Evolutionary conservation across 129 eudicot genomes (phyloP).

Genomic region (Helianthus tuberosus): DNA sequence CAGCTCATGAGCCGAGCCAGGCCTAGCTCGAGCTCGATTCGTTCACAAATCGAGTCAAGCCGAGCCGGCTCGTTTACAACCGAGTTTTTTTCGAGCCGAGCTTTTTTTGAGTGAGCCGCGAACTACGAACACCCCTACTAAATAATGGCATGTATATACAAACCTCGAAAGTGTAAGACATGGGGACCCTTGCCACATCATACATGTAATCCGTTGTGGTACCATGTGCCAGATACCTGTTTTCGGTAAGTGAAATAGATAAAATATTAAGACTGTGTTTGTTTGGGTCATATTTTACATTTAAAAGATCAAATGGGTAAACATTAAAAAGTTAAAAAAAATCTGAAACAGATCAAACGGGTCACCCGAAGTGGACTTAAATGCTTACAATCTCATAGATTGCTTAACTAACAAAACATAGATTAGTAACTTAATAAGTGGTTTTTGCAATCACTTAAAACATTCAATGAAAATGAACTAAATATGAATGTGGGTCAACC

Average conservation of each 20-base stretch:
- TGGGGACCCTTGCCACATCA: conserved; percentile 87
- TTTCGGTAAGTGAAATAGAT: conserved; percentile 10
- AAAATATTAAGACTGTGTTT: background rate
- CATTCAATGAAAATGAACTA: background rate
- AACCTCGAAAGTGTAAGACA: conserved; percentile 99
- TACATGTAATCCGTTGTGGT: conserved; percentile 97
- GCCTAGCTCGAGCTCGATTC: no score
- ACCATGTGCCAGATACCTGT: conserved; percentile 93
- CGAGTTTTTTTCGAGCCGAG: no score
- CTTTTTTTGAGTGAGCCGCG: no score
- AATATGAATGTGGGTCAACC: background rate
- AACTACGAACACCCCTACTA: background rate
- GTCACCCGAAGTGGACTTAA: background rate
- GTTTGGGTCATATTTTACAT: background rate
- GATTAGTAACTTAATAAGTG: background rate
- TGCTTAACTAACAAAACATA: background rate
- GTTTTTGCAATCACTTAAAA: background rate
- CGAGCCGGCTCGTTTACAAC: no score
- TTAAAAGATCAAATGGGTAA: background rate
- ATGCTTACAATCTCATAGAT: background rate
- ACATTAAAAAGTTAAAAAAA: background rate
- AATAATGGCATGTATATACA: conserved; percentile 1
- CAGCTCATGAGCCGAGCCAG: no score
- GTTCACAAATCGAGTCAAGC: no score
- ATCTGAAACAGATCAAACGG: background rate